Base-by-base conservation (phyloP, 176 grass and related monocot genomes). In the Saccharum officinarum region DNA sequence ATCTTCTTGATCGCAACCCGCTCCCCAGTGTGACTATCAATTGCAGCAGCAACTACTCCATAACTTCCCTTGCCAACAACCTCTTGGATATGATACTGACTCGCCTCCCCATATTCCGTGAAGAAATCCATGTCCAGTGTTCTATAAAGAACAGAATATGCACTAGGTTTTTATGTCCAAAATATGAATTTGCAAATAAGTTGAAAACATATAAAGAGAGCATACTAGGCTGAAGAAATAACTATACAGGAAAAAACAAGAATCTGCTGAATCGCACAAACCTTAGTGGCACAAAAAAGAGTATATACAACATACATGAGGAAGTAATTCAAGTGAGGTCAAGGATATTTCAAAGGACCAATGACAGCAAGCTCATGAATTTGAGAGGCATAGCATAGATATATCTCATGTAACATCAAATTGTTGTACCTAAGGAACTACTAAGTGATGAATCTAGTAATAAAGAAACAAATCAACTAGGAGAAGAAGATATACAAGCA, bases 1-100 rank as follows among this genome's bases (percentile, higher is more conserved):
- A 97, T 97, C 86, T 97, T 94, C 83, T 97, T 97, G 57, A 97
- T 94, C 0, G 95, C 95, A 30, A 97, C 95, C 26, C 60, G 81
- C 78, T 97, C 88, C 46, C 95, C 92, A 41, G 83, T 91, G 59
- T 73, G 92, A 63, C 84, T 92, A 83, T 97, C 95, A 8, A 91
- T 61, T 85, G 92, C 92, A 63, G 92, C 88, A 55, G 90, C 95
- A 61, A 97, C 95, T 45, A 97, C 90, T 28, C 95, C 95, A 74
- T 92, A 97, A 71, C 95, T 92, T 44, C 95, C 95, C 69, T 89
- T 92, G 72, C 95, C 95, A 80, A 97, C 81, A 13, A 97, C 81
- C 81, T 92, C 84, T 87, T 92, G 86, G 26, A 97, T 92, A 33
- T 97, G 90, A 28, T 91, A 97, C 28, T 71, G 86, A 84, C 74